A percentile compares a stretch with the other conserved stretches of the same genome.
Conservation (phyloP, 148 eudicot genomes). For the Chenopodium suecicum region DNA sequence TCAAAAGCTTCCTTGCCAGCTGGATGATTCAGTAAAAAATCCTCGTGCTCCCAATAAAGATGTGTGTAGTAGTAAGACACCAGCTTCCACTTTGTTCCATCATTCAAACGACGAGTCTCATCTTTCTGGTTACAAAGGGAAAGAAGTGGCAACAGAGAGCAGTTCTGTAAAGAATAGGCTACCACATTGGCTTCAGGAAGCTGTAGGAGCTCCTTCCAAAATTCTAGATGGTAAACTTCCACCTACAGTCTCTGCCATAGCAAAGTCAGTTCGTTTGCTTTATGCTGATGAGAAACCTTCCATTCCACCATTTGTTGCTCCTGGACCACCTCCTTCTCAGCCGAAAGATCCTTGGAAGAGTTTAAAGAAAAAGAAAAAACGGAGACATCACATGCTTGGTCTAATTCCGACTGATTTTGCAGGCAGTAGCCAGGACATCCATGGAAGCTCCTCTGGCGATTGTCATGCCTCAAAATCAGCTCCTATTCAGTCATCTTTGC, state of each 20-base stretch:
- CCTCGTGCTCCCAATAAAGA: slow-evolving; percentile 32
- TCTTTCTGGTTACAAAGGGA: slow-evolving; percentile 41
- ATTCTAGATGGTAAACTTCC: slow-evolving; percentile 61
- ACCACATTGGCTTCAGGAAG: slow-evolving; percentile 99
- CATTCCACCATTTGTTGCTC: slow-evolving; percentile 82
- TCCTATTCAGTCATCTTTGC: slow-evolving; percentile 23
- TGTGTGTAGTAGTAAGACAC: slow-evolving; percentile 29
- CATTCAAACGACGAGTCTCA: slow-evolving; percentile 27
- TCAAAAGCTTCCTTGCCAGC: slow-evolving; percentile 39
- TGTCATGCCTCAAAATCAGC: slow-evolving; percentile 34
- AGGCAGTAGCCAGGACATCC: slow-evolving; percentile 36
- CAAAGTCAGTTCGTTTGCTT: slow-evolving; percentile 72
- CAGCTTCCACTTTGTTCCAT: slow-evolving; percentile 30
- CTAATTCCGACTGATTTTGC: slow-evolving; percentile 29
- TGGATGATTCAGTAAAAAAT: slow-evolving; percentile 37
- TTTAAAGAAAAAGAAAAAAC: slow-evolving; percentile 53
- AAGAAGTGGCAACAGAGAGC: slow-evolving; percentile 44
- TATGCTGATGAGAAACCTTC: slow-evolving; percentile 64
- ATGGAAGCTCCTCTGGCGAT: slow-evolving; percentile 29
- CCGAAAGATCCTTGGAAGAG: slow-evolving; percentile 76
- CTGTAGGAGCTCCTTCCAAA: slow-evolving; percentile 56
- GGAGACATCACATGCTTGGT: slow-evolving; percentile 27
- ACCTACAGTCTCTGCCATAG: slow-evolving; percentile 82
- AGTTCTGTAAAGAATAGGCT: slow-evolving; percentile 54
- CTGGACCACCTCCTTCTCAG: slow-evolving; percentile 65